Base-by-base conservation (phyloP, 129 eudicot species). In the Flaveria robusta region DNA sequence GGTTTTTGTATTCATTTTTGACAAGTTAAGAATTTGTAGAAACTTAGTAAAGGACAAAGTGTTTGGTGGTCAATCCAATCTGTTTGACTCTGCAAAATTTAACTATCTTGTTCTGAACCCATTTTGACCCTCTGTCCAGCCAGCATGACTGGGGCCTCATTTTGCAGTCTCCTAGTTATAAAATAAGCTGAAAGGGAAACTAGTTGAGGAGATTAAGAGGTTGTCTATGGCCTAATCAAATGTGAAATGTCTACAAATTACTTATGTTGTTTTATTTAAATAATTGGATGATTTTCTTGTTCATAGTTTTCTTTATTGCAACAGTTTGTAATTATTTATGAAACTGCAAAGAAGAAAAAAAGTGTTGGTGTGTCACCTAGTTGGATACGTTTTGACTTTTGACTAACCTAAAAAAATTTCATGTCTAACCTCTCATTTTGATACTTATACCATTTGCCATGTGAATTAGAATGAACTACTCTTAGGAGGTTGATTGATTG, bases 401-500 rank as follows among this genome's bases (percentile, higher is more conserved):
- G 43, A 27, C 45, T 22, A 1, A 14, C 70, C 16, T 34, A 16
- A 15, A 66, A 19, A 66, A 37, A n/a, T n/a, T n/a, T n/a, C 22
- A 11, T 66, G 34, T 19, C 18, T 7, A 39, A 39, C 16, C n/a
- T 67, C 31, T 19, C 3, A 19, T 18, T 67, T 39, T 20, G 71
- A 1, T 2, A 26, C 26, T 9, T 70, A 1, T 2, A 24, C 3
- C 3, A 8, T 63, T 18, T 49, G 22, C 55, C 15, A 50, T 18
- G 6, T 72, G 68, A 18, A 42, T 15, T 26, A 24, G 68, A 42
- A 66, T 13, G 11, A 39, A 37, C 27, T 66, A 23, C 7, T 72
- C 50, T 52, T 63, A 71, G 26, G 31, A 71, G 34, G 42, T 47
- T 64, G 34, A 9, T 27, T 71, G 55, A n/a, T 73, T 2, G 29